Evolutionary conservation across 805 yeast genomes (phyloP), one percentile per base, ranked within the genome.

Genomic region (Vanderwaltozyma polyspora): DNA sequence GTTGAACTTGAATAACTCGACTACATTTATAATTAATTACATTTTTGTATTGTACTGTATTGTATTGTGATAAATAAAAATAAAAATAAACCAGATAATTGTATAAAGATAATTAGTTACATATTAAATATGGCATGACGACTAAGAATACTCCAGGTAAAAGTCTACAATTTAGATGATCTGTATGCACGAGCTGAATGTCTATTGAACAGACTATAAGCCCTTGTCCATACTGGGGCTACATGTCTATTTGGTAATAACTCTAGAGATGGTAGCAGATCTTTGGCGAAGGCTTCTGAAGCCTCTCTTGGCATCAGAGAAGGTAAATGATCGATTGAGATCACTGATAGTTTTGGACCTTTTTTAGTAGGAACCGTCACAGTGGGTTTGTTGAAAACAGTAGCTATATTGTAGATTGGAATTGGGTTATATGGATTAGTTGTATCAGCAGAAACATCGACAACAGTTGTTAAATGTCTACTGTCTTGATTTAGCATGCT

Each of bases 391-490:
- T 74, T 72, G 68, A 91, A 91, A 6, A 79, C 86, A 19, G 98
- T 89, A 37, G 95, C 94, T 45, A 84, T 68, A 17, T 75, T 67
- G 62, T 91, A 93, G 35, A 91, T 89, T 41, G 99, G 98, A 39
- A 91, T 74, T 38, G 99, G 99, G 66, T 91, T 91, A 68, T 86
- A 89, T 41, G 96, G 96, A 62, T 91, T 91, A 36, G 98, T 91
- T 31, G 97, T 91, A 64, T 91, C 99, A 37, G 98, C 98, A 34
- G 95, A 83, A 38, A 91, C 99, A 60, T 91, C 99, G 34, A 91
- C 96, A 41, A 91, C 85, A 13, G 93, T 84, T 61, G 89, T 75
- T 55, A 91, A 72, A 45, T 70, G 79, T 74, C 98, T 84, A 44
- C 66, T 62, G 29, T 66, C 62, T 38, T 55, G 59, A 63, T 82